These are phyloP conservation scores for Ocimum tenuiflorum DNA, from an alignment of 257 asterid genomes.

Conservation along the genomic window DNA sequence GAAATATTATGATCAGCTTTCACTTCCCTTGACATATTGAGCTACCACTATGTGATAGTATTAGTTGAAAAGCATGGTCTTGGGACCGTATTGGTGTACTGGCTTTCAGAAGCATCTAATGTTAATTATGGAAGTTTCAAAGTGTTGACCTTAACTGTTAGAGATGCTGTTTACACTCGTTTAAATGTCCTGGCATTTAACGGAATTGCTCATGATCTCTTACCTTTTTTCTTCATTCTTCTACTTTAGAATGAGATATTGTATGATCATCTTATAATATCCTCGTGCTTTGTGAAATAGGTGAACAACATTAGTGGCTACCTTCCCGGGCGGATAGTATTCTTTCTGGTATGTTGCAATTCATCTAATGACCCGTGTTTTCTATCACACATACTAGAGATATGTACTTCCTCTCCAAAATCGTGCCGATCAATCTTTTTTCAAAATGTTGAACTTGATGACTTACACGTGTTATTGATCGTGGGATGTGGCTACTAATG, in stretches of 20 bases:
- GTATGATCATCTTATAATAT: background rate
- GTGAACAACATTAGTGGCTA: conserved; percentile 97
- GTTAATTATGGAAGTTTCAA: too few species aligned
- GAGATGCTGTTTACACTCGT: background rate
- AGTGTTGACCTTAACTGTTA: too few species aligned
- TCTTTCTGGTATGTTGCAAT: conserved; percentile 74
- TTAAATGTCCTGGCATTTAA: conserved; percentile 2
- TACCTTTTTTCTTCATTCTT: background rate
- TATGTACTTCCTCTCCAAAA: background rate
- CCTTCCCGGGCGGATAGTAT: conserved; percentile 97
- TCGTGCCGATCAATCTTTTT: background rate
- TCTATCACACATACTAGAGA: background rate
- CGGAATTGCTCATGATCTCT: background rate
- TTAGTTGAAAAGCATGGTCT: too few species aligned
- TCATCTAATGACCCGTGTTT: conserved; percentile 17
- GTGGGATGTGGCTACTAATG: conserved; percentile 14
- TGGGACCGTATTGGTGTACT: too few species aligned
- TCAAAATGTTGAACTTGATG: background rate
- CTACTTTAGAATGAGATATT: background rate
- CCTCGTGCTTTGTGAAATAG: conserved; percentile 38
- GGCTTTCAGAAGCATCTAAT: too few species aligned
- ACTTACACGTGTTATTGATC: background rate
- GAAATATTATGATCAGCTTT: too few species aligned
- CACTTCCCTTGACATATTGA: too few species aligned
- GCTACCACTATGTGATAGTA: too few species aligned